Percentiles rank a stretch among this genome's conserved stretches.
These are phyloP conservation scores for Hypoxylon cercidicola DNA, from an alignment of 495 filamentous ascomycete genomes.

Conservation along the genomic window DNA sequence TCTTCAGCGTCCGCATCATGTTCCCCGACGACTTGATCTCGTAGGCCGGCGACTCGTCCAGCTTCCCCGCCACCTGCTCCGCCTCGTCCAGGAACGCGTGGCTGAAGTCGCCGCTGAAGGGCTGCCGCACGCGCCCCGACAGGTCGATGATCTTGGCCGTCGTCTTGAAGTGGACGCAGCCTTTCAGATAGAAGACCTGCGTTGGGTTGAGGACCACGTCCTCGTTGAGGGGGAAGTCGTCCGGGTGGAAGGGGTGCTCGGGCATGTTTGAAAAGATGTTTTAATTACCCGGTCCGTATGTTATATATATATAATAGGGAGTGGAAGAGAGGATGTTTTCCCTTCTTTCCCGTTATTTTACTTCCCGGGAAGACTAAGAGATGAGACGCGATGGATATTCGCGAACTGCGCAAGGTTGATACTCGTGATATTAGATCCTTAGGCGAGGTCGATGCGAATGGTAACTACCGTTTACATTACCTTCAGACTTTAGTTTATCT, in stretches of 20 bases:
- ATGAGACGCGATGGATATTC: too few species aligned
- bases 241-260: constrained; percentile 42
- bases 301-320: neutral
- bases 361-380: neutral
- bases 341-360: neutral
- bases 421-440: neutral
- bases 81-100: constrained; percentile 43
- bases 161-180: constrained; percentile 45
- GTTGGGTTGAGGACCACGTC: constrained; percentile 36
- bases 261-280: constrained; percentile 29
- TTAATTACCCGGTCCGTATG: neutral
- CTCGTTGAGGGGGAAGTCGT: constrained; percentile 48
- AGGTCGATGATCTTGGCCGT: constrained; percentile 40
- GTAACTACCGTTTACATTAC: neutral
- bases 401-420: neutral
- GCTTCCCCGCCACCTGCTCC: constrained; percentile 26
- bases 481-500: constrained; percentile 5
- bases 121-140: constrained; percentile 18
- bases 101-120: constrained; percentile 40
- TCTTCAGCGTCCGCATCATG: constrained; percentile 49
- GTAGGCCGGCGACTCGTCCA: constrained; percentile 19
- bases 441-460: neutral
- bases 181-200: constrained; percentile 38
- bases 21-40: constrained; percentile 43
- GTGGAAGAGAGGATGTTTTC: neutral